Evolutionary conservation across 805 yeast species (phyloP).

Genomic region (Tetrapisispora namnaoensis): DNA sequence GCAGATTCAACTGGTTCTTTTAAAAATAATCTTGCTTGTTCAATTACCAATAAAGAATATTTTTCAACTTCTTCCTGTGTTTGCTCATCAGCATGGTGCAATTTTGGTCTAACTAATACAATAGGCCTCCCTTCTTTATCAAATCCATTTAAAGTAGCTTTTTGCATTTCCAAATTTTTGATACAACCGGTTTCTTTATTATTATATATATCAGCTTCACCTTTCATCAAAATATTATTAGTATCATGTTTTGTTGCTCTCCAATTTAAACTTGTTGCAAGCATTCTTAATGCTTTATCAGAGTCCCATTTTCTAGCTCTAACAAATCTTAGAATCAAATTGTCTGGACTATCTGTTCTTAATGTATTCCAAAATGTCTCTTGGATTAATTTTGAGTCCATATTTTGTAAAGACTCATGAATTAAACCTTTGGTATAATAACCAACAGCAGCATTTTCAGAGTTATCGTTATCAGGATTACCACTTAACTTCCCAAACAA

Average conservation of each 20-base stretch:
- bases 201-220: constrained; percentile 56
- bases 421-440: constrained; percentile 28
- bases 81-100: constrained; percentile 63
- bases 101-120: constrained; percentile 68
- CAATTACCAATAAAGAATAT: constrained; percentile 69
- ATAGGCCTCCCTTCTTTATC: constrained; percentile 72
- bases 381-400: constrained; percentile 44
- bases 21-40: constrained; percentile 66
- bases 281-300: constrained; percentile 58
- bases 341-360: constrained; percentile 77
- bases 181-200: constrained; percentile 35
- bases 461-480: constrained; percentile 6
- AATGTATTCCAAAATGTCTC: constrained; percentile 47
- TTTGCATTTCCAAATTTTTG: constrained; percentile 43
- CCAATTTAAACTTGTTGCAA: constrained; percentile 69
- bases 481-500: not conserved
- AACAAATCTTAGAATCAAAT: constrained; percentile 60
- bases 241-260: constrained; percentile 51
- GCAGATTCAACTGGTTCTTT: constrained; percentile 67
- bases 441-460: constrained; percentile 4
- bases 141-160: constrained; percentile 64
- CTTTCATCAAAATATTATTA: constrained; percentile 53
- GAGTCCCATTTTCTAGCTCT: constrained; percentile 84
- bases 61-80: constrained; percentile 61
- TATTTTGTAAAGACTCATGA: constrained; percentile 40